phyloP scores from a whole-genome alignment of 2,329 filamentous ascomycete genomes.

The Trichoderma harzianum region DNA sequence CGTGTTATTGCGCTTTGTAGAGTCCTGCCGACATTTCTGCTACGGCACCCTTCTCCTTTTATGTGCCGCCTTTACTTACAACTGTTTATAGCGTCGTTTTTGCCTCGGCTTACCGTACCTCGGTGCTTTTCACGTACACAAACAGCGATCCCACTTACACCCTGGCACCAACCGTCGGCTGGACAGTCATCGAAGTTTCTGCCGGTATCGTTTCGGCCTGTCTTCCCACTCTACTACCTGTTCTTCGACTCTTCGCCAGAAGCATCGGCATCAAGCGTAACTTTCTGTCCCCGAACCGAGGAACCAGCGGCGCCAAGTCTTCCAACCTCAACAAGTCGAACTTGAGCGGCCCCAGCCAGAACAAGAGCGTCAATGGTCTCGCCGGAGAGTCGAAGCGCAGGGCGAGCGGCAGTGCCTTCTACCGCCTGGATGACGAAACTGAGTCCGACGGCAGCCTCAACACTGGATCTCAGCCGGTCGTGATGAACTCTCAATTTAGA shows the following conservation, averaged over 20 bases:
- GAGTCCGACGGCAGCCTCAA: constrained; percentile 25
- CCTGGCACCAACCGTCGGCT: constrained; percentile 43
- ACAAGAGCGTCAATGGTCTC: background rate
- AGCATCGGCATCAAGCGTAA: constrained; percentile 10
- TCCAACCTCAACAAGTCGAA: constrained; percentile 13
- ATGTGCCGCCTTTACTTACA: background rate
- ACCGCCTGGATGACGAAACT: constrained; percentile 35
- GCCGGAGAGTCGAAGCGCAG: constrained; percentile 22
- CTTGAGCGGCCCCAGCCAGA: background rate
- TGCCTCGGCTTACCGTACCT: constrained; percentile 47
- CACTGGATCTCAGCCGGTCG: background rate
- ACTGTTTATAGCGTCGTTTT: constrained; percentile 40
- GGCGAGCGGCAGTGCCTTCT: constrained; percentile 28
- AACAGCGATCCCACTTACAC: constrained; percentile 42
- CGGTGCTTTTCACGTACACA: constrained; percentile 44
- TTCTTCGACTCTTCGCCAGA: constrained; percentile 28
- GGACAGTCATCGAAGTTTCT: constrained; percentile 46
- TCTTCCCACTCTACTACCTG: constrained; percentile 49
- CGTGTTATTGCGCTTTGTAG: constrained; percentile 22
- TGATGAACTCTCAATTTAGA: constrained; percentile 27
- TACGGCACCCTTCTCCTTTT: background rate
- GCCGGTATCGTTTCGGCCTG: constrained; percentile 52
- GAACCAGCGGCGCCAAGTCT: background rate
- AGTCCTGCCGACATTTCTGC: background rate
- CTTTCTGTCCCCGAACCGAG: background rate